Evolutionary conservation across 1,284 basidiomycete genomes (phyloP).

Genomic region (Cutaneotrichosporon cavernicola): DNA sequence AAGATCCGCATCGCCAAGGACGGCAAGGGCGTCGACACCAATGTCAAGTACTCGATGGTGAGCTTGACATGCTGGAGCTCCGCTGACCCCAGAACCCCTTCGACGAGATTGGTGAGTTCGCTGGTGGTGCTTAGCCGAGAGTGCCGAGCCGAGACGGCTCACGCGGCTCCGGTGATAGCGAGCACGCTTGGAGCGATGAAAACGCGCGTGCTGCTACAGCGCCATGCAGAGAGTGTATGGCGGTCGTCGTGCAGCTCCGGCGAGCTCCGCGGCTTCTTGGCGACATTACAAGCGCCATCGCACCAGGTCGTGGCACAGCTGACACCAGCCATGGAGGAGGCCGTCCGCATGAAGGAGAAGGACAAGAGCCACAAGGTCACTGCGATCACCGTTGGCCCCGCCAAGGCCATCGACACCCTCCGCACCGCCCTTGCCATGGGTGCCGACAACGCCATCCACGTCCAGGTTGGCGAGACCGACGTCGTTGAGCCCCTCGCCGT

Average conservation of each 20-base stretch:
- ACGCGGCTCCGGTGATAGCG: conserved; percentile 3
- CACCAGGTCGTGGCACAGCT: not conserved
- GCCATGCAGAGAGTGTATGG: not conserved
- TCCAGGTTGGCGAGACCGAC: conserved; percentile 82
- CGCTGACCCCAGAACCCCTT: conserved; percentile 74
- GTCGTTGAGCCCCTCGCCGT: conserved; percentile 58
- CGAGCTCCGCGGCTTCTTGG: not conserved
- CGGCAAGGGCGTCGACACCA: conserved; percentile 88
- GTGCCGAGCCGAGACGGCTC: conserved; percentile 15
- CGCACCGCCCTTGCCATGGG: conserved; percentile 98
- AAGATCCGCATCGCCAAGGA: conserved; percentile 92
- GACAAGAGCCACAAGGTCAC: conserved; percentile 67
- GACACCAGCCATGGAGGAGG: conserved; percentile 87
- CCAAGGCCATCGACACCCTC: conserved; percentile 86
- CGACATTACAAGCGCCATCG: not conserved
- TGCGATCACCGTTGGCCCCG: conserved; percentile 86
- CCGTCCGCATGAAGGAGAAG: conserved; percentile 84
- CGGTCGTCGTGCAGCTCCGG: not conserved
- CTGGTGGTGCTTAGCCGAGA: conserved; percentile 15
- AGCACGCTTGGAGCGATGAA: not conserved
- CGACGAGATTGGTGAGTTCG: conserved; percentile 82
- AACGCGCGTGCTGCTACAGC: not conserved
- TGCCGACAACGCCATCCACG: conserved; percentile 88
- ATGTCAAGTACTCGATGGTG: conserved; percentile 97
- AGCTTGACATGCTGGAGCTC: conserved; percentile 33